Conservation (phyloP, 2,329 filamentous ascomycete genomes). For the Graphilbum sp. region DNA sequence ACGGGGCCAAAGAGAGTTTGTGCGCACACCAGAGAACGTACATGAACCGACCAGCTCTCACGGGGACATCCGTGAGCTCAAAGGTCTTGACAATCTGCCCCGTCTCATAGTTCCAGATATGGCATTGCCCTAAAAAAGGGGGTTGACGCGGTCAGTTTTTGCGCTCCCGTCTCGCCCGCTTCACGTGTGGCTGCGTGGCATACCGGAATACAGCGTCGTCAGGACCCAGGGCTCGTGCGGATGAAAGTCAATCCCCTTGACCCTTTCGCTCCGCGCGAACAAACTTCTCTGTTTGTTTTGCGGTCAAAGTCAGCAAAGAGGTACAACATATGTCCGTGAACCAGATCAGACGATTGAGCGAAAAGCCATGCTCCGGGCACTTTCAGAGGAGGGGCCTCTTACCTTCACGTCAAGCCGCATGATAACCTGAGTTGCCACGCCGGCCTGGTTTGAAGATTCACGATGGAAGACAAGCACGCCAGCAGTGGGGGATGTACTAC, state of each 20-base stretch:
- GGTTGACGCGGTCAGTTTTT: not conserved
- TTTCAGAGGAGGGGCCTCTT: not conserved
- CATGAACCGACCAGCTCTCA: constrained; percentile 89
- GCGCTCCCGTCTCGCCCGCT: not conserved
- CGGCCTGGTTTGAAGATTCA: not conserved
- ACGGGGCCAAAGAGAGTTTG: no score
- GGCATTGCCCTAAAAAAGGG: constrained; percentile 59
- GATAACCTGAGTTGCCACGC: constrained; percentile 4
- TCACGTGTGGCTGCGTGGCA: constrained; percentile 23
- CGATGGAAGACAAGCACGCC: not conserved
- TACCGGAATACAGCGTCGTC: constrained; percentile 89
- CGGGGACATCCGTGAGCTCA: constrained; percentile 94
- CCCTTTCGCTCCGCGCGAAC: constrained; percentile 11
- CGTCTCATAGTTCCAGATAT: constrained; percentile 98
- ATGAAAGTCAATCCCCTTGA: constrained; percentile 12
- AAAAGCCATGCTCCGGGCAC: no score
- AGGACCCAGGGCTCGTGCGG: constrained; percentile 22
- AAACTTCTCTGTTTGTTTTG: constrained; percentile 8
- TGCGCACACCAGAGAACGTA: no score
- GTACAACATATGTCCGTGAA: no score
- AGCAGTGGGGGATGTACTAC: not conserved
- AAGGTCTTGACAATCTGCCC: constrained; percentile 97
- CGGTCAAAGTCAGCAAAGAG: not conserved
- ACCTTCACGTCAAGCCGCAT: constrained; percentile 13
- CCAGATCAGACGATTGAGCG: no score